These are phyloP conservation scores for Cinchona pubescens DNA, from an alignment of 257 asterid genomes.

Conservation along the genomic window DNA sequence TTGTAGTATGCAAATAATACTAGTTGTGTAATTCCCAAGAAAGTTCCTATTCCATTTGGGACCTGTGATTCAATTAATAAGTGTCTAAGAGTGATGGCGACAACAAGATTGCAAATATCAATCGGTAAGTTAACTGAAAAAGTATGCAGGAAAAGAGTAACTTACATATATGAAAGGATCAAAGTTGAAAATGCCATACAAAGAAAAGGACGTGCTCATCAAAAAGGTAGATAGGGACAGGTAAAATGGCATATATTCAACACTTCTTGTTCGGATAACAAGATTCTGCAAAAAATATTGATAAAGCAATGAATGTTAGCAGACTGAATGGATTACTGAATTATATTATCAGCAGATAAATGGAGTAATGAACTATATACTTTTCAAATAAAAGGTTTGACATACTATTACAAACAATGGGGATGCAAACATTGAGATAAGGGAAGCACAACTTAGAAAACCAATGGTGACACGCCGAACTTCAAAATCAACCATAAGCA, in stretches of 20 bases:
- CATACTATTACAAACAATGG: conserved; percentile 58
- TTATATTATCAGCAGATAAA: too few species aligned
- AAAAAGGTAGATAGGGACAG: conserved; percentile 56
- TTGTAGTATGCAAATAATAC: conserved; percentile 45
- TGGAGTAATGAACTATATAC: too few species aligned
- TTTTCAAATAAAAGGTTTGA: conserved; percentile 4
- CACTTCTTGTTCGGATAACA: conserved; percentile 58
- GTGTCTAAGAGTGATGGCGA: background rate
- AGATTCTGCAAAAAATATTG: conserved; percentile 38
- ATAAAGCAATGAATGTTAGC: background rate
- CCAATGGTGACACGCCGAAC: conserved; percentile 44
- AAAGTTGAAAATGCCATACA: conserved; percentile 51
- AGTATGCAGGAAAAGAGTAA: conserved; percentile 16
- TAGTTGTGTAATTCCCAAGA: conserved; percentile 44
- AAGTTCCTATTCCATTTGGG: conserved; percentile 65
- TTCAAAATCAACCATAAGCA: conserved; percentile 38
- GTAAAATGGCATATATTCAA: conserved; percentile 63
- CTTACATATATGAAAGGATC: conserved; percentile 60
- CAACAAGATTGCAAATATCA: background rate
- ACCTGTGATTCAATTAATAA: conserved; percentile 32
- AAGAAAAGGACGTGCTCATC: conserved; percentile 58
- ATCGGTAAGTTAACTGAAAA: too few species aligned
- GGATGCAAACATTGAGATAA: conserved; percentile 67
- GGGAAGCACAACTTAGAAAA: conserved; percentile 51
- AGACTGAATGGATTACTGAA: background rate